phyloP scores from a whole-genome alignment of 495 filamentous ascomycete genomes.

The Neurospora intermedia region DNA sequence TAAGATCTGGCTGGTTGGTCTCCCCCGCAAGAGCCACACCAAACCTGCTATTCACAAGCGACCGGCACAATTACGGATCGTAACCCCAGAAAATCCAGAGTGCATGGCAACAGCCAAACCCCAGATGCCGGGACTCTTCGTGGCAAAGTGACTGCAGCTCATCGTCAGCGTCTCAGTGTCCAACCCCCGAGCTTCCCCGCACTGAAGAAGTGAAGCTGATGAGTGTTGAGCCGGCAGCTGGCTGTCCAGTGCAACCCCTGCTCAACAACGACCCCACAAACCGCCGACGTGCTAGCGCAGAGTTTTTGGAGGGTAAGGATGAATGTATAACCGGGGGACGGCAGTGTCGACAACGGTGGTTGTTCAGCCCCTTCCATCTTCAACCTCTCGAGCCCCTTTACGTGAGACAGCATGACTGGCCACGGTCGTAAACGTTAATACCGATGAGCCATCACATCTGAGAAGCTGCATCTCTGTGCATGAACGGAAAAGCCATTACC shows the following conservation, averaged over 20 bases:
- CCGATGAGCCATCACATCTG: not conserved
- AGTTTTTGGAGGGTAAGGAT: not conserved
- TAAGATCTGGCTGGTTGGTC: conserved; percentile 1
- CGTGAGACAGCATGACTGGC: not conserved
- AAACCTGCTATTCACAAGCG: not conserved
- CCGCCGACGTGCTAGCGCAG: not conserved
- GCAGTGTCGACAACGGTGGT: not conserved
- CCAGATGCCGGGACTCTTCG: not conserved
- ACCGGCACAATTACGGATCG: not conserved
- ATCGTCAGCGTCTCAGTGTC: not conserved
- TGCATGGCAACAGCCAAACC: not conserved
- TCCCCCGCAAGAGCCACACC: not conserved
- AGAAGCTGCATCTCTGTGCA: not conserved
- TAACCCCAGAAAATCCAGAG: not conserved
- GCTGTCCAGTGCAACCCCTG: not conserved
- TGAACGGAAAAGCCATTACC: not conserved
- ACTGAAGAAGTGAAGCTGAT: not conserved
- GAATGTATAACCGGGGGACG: not conserved
- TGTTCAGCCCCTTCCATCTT: not conserved
- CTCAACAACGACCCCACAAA: not conserved
- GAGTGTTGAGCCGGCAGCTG: not conserved
- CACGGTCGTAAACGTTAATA: not conserved
- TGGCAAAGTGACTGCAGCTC: not conserved
- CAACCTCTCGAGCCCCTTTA: not conserved
- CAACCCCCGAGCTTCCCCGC: not conserved